Evolutionary conservation across 2,329 filamentous ascomycete species (phyloP), one percentile per base, ranked within the genome.

Genomic region (Ustilaginoidea virens): DNA sequence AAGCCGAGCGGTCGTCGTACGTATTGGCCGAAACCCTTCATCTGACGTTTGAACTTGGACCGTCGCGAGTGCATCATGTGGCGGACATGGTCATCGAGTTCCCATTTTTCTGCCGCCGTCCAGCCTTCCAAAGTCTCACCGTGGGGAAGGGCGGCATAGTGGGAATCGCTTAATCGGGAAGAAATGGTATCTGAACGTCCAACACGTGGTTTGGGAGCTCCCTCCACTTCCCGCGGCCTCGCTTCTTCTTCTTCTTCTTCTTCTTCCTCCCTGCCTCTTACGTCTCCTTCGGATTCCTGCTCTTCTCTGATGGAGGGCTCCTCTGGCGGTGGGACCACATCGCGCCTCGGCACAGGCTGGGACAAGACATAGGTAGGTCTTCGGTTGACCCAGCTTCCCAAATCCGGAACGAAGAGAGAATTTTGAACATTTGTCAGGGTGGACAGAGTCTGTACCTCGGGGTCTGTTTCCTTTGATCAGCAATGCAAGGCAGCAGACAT

Each of bases 371-470:
- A 92, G 0, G 80, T 85, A 2, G 82, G 81, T 35, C 75, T 65
- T 27, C 83, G 69, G 44, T 92, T 90, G 28, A 92, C 41, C 41
- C 72, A 73, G 33, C 63, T 60, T 23, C 82, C 82, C n/a, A 92
- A 60, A 38, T 85, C 76, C 0, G 83, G 83, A 2, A 92, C 60
- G 51, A 92, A 92, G 7, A 92, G 69, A 0, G 82, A 90, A 48
- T 92, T 92, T 44, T 92, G 82, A 13, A 92, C 75, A 43, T 92
- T 92, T 24, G 80, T 92, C 7, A 92, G 66, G 10, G 81, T 87
- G 0, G 80, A 82, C 4, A 92, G 58, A 0, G 82, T 82, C 20
- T 80, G 73, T 4, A 92, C 74, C 54, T 92, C 80, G 23, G 82
- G 81, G 42, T 92, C 82, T 85, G 38, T 20, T 11, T 20, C 11